Percentiles rank a stretch among this genome's conserved stretches.
These are phyloP conservation scores for Nitzschia inconspicua DNA, from an alignment of 108 stramenopile genomes.

Conservation along the genomic window DNA sequence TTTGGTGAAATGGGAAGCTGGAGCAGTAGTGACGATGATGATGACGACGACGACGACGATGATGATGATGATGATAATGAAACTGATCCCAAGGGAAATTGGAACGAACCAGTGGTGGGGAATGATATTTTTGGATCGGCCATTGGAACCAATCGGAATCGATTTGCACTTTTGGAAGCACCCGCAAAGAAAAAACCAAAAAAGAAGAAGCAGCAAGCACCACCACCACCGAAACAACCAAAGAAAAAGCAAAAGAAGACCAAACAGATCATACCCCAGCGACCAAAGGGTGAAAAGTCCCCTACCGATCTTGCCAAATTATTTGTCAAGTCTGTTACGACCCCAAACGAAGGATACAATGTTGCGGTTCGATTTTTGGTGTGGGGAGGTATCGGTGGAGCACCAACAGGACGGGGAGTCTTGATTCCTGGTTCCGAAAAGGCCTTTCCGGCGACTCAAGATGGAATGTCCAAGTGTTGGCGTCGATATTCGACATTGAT, in stretches of 20 bases:
- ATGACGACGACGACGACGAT: slow-evolving; percentile 19
- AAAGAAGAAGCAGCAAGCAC: background rate
- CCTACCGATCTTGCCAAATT: slow-evolving; percentile 44
- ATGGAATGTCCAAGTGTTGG: slow-evolving; percentile 43
- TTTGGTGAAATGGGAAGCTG: slow-evolving; percentile 52
- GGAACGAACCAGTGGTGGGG: no score
- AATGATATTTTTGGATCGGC: slow-evolving; percentile 14
- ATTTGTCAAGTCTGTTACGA: slow-evolving; percentile 42
- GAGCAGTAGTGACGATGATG: slow-evolving; percentile 38
- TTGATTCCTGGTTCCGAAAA: slow-evolving; percentile 23
- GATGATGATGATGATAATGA: slow-evolving; percentile 13
- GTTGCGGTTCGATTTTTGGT: slow-evolving; percentile 46
- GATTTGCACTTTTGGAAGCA: slow-evolving; percentile 20
- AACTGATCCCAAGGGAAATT: slow-evolving; percentile 22
- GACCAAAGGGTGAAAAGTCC: slow-evolving; percentile 20
- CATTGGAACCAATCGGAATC: slow-evolving; percentile 26
- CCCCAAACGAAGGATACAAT: slow-evolving; percentile 44
- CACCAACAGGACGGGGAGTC: slow-evolving; percentile 20
- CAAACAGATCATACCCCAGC: background rate
- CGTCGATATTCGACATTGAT: slow-evolving; percentile 52
- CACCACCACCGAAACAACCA: no score
- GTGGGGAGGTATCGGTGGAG: slow-evolving; percentile 42
- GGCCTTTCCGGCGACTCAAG: slow-evolving; percentile 30
- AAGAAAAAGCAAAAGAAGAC: background rate
- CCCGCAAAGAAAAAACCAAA: slow-evolving; percentile 25